A percentile compares a stretch with the other conserved stretches of the same genome.
Evolutionary conservation across 208 protist genomes (phyloP).

Genomic region (Leishmania mexicana): DNA sequence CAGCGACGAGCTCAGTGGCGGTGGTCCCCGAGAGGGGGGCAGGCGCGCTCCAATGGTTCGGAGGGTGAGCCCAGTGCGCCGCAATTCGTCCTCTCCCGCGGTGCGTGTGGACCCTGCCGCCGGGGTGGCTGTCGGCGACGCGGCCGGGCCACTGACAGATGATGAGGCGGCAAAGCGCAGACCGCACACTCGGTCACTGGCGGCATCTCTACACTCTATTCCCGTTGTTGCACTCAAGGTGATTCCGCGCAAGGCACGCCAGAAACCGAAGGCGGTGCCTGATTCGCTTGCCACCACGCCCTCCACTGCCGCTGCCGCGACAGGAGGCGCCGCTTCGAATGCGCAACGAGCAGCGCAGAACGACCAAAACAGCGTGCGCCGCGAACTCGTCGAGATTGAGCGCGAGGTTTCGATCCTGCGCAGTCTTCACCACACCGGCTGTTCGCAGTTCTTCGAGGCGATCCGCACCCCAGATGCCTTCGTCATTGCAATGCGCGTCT

Average conservation of each 20-base stretch:
- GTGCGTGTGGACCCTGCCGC: not conserved
- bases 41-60: not conserved
- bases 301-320: not conserved
- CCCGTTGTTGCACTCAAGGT: conserved; percentile 64
- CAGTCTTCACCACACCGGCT: conserved; percentile 67
- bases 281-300: conserved; percentile 3
- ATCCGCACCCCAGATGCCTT: conserved; percentile 77
- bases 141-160: not conserved
- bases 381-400: conserved; percentile 69
- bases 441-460: conserved; percentile 71
- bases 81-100: not conserved
- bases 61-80: not conserved
- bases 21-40: not conserved
- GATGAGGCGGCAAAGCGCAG: not conserved
- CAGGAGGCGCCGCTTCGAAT: not conserved
- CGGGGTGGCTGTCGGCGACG: not conserved
- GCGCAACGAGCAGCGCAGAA: not conserved
- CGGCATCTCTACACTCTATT: conserved; percentile 6
- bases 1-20: not conserved
- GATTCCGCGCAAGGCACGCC: conserved; percentile 49
- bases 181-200: not conserved
- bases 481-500: conserved; percentile 82
- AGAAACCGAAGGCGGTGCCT: conserved; percentile 6
- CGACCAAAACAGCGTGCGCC: conserved; percentile 22
- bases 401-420: conserved; percentile 76